Conservation (phyloP, 2,329 filamentous ascomycete species). For the Trichoderma cornu-damae region DNA sequence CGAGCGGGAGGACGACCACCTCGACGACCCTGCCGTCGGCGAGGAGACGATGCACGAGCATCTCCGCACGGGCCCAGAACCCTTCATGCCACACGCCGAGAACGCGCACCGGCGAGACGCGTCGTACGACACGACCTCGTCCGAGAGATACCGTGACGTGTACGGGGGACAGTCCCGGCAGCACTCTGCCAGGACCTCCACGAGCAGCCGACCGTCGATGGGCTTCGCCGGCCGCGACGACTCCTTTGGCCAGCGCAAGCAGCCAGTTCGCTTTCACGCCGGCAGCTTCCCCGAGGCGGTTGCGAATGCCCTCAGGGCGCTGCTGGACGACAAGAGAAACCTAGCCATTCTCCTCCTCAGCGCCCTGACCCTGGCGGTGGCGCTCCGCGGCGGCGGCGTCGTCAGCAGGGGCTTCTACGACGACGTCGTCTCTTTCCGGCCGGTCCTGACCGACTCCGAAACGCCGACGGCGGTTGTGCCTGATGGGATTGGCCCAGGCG, state of each 20-base stretch:
- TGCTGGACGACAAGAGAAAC: slow-evolving; percentile 56
- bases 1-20: slow-evolving; percentile 8
- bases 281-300: slow-evolving; percentile 49
- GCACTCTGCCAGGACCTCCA: slow-evolving; percentile 17
- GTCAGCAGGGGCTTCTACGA: slow-evolving; percentile 1
- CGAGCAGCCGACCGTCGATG: not conserved
- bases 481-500: not conserved
- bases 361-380: slow-evolving; percentile 49
- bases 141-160: slow-evolving; percentile 45
- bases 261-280: slow-evolving; percentile 34
- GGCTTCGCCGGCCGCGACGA: slow-evolving; percentile 13
- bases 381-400: slow-evolving; percentile 33
- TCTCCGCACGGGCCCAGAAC: not conserved
- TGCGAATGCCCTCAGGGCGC: slow-evolving; percentile 48
- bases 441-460: slow-evolving; percentile 25
- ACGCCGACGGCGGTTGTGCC: slow-evolving; percentile 17
- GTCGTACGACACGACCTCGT: slow-evolving; percentile 13
- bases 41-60: not conserved
- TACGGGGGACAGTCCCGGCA: slow-evolving; percentile 39
- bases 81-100: slow-evolving; percentile 6
- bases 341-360: slow-evolving; percentile 52
- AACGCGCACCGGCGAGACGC: slow-evolving; percentile 20
- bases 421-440: slow-evolving; percentile 26
- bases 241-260: slow-evolving; percentile 29
- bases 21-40: not conserved